Percentiles rank a stretch among this genome's conserved stretches.
phyloP scores from a whole-genome alignment of 2,329 filamentous ascomycete genomes.

The Hymenoscyphus fraxineus region DNA sequence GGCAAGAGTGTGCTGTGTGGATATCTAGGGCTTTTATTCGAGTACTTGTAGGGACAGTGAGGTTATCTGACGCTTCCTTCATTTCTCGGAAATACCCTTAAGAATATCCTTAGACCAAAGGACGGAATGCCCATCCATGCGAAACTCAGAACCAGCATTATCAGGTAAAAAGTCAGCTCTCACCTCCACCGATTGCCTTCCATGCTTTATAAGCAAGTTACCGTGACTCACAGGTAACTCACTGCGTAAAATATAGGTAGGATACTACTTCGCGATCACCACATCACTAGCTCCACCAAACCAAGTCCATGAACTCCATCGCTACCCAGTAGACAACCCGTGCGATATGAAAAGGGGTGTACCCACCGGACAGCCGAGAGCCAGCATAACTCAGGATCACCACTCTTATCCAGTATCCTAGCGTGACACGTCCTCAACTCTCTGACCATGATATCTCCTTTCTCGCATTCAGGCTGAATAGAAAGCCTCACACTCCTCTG shows the following conservation, averaged over 20 bases:
- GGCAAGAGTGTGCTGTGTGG: not conserved
- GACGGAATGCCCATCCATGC: conserved; percentile 28
- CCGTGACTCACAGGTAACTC: conserved; percentile 29
- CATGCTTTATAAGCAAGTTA: conserved; percentile 32
- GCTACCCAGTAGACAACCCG: not conserved
- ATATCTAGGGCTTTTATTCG: not conserved
- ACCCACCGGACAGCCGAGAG: conserved; percentile 39
- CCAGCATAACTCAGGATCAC: conserved; percentile 55
- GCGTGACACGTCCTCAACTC: conserved; percentile 62
- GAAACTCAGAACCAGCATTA: conserved; percentile 25
- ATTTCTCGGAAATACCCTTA: not conserved
- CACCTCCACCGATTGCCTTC: conserved; percentile 28
- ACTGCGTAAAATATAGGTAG: conserved; percentile 28
- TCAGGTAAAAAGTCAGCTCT: conserved; percentile 28
- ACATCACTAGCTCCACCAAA: conserved; percentile 1
- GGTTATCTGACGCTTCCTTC: not conserved
- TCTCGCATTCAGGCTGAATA: conserved; percentile 48
- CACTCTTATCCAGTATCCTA: conserved; percentile 55
- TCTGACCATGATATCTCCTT: conserved; percentile 54
- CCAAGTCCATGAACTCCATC: not conserved
- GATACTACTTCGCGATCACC: conserved; percentile 32
- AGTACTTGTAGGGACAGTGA: not conserved
- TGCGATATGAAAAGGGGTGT: conserved; percentile 3
- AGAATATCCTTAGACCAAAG: conserved; percentile 1
- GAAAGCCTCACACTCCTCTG: conserved; percentile 41